phyloP scores from a whole-genome alignment of 2,329 filamentous ascomycete genomes.

The Alternaria sp. region DNA sequence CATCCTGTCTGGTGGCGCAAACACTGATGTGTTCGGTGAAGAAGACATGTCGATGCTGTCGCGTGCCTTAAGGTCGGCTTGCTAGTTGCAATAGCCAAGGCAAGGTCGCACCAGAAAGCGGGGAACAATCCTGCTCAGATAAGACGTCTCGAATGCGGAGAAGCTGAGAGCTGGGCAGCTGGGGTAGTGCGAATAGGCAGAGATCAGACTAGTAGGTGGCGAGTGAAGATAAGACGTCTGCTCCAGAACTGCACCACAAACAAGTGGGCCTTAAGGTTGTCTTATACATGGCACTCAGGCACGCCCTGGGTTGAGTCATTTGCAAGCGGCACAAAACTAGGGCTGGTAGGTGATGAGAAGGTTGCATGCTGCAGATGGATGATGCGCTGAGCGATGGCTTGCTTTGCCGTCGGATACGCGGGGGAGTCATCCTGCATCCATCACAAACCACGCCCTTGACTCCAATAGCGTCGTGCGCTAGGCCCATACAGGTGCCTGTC shows the following conservation, averaged over 20 bases:
- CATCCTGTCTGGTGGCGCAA: constrained; percentile 35
- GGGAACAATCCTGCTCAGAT: constrained; percentile 10
- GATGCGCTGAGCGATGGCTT: constrained; percentile 17
- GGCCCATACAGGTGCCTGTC: neutral
- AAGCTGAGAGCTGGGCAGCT: constrained; percentile 15
- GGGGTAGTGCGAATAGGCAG: constrained; percentile 4
- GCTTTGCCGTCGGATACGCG: constrained; percentile 20
- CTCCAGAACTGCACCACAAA: neutral
- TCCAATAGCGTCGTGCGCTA: constrained; percentile 12
- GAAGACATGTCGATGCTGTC: constrained; percentile 27
- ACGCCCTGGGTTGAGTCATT: constrained; percentile 30
- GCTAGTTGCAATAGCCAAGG: constrained; percentile 12
- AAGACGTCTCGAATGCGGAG: constrained; percentile 30
- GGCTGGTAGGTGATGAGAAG: constrained; percentile 12
- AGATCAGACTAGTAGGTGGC: constrained; percentile 4
- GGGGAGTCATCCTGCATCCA: constrained; percentile 14
- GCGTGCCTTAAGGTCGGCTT: constrained; percentile 14
- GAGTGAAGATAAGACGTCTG: constrained; percentile 8
- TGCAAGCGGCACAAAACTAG: constrained; percentile 1
- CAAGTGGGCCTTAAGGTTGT: constrained; percentile 6
- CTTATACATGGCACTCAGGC: constrained; percentile 25
- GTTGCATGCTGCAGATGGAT: constrained; percentile 21
- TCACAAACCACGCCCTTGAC: constrained; percentile 16
- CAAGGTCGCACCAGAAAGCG: constrained; percentile 10
- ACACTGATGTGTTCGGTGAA: constrained; percentile 24